These are phyloP conservation scores for Aethionema arabicum DNA, from an alignment of 345 rosid species.

Conservation along the genomic window DNA sequence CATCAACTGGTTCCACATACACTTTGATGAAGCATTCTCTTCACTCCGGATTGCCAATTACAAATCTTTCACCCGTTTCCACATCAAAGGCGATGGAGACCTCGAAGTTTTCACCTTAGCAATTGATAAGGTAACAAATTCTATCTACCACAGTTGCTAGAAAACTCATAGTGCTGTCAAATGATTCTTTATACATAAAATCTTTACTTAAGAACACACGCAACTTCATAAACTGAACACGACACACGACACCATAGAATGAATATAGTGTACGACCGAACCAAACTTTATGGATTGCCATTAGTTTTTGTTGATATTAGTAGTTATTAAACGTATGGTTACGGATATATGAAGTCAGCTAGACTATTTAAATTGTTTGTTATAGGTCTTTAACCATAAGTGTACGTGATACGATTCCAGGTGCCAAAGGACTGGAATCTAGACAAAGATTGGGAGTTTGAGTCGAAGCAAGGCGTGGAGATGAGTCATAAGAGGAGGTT, in stretches of 20 bases:
- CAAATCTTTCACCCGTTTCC: slow-evolving; percentile 91
- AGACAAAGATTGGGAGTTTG: slow-evolving; percentile 77
- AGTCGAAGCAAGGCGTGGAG: slow-evolving; percentile 51
- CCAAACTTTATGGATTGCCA: slow-evolving; percentile 10
- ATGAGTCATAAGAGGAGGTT: slow-evolving; percentile 55
- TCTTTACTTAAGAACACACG: not conserved
- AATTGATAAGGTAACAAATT: slow-evolving; percentile 74
- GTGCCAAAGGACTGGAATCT: slow-evolving; percentile 94
- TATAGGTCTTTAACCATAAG: not conserved
- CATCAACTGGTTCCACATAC: slow-evolving; percentile 96
- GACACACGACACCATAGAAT: no score
- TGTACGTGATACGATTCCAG: slow-evolving; percentile 39
- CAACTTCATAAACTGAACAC: not conserved
- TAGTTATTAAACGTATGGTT: slow-evolving; percentile 5
- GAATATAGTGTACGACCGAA: no score
- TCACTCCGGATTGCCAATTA: slow-evolving; percentile 97
- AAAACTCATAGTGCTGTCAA: slow-evolving; percentile 4
- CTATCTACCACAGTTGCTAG: not conserved
- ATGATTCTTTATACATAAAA: not conserved
- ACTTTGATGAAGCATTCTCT: slow-evolving; percentile 98
- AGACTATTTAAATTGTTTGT: no score
- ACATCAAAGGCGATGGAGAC: slow-evolving; percentile 65
- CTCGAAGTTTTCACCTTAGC: slow-evolving; percentile 95
- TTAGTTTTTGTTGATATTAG: slow-evolving; percentile 7
- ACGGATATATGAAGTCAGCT: not conserved